Evolutionary conservation across 345 rosid species (phyloP).

Genomic region (Sapria himalayana): DNA sequence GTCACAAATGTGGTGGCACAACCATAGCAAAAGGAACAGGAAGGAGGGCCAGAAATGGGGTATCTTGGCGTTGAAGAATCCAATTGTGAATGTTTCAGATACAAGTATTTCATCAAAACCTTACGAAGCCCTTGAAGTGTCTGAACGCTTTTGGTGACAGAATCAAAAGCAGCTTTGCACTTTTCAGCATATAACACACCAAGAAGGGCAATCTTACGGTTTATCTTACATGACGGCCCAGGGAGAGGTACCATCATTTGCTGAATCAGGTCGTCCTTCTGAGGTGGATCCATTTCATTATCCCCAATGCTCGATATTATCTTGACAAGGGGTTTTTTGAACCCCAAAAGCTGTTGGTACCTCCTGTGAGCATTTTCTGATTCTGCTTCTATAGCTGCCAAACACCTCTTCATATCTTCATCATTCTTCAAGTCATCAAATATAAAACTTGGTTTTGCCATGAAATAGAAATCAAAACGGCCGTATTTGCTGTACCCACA

Average conservation of each 20-base stretch:
- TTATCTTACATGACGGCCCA: constrained; percentile 93
- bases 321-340: constrained; percentile 95
- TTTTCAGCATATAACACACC: constrained; percentile 98
- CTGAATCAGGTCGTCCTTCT: constrained; percentile 98
- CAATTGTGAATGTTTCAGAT: constrained; percentile 62
- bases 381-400: constrained; percentile 92
- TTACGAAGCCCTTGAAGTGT: constrained; percentile 94
- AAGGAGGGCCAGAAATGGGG: constrained; percentile 72
- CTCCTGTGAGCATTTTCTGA: constrained; percentile 99
- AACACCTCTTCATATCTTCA: constrained; percentile 95
- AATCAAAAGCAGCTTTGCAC: constrained; percentile 99
- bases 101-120: constrained; percentile 88
- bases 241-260: constrained; percentile 99
- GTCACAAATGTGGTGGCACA: constrained; percentile 87
- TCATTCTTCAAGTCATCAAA: constrained; percentile 98
- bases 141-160: constrained; percentile 98
- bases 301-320: constrained; percentile 95
- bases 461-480: constrained; percentile 92
- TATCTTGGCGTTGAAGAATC: constrained; percentile 42
- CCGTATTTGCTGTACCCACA: constrained; percentile 98
- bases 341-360: constrained; percentile 97
- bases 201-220: constrained; percentile 93
- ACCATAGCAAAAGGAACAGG: constrained; percentile 88
- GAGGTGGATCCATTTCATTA: constrained; percentile 95
- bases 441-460: constrained; percentile 94